A percentile compares a stretch with the other conserved stretches of the same genome.
Evolutionary conservation across 75 land plant genomes (phyloP).

Genomic region (Picea glauca): DNA sequence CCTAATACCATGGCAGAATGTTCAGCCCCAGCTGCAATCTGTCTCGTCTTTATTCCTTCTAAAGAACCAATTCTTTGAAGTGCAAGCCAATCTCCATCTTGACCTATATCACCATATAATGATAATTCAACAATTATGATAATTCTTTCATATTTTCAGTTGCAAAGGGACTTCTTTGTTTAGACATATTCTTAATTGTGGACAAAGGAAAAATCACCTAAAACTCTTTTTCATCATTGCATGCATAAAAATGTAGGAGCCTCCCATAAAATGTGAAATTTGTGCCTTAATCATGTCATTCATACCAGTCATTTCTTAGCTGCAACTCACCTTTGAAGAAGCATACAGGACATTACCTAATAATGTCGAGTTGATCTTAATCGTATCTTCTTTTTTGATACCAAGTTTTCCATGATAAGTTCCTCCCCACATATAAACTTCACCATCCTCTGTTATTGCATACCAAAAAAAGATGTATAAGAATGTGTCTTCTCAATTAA

Average conservation of each 20-base stretch:
- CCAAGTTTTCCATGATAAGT: constrained; percentile 47
- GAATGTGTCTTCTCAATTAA: neutral
- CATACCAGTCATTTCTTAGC: neutral
- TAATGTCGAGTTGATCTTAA: neutral
- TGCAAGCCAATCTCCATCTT: neutral
- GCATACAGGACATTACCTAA: neutral
- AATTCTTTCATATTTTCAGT: constrained; percentile 2
- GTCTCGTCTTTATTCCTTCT: constrained; percentile 31
- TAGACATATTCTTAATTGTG: neutral
- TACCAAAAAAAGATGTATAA: neutral
- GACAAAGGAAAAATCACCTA: neutral
- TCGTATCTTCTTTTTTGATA: constrained; percentile 9
- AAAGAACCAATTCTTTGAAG: constrained; percentile 5
- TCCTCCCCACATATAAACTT: constrained; percentile 70
- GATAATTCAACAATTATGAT: neutral
- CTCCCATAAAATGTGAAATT: constrained; percentile 3
- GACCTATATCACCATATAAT: constrained; percentile 6
- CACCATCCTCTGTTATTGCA: constrained; percentile 44
- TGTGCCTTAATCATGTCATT: neutral
- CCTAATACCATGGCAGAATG: constrained; percentile 86
- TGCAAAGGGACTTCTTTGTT: neutral
- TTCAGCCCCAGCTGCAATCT: constrained; percentile 88
- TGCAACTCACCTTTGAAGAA: constrained; percentile 4
- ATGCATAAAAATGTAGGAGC: neutral
- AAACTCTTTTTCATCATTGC: neutral